phyloP scores from a whole-genome alignment of 768 basidiomycete genomes.

The Russula compacta region DNA sequence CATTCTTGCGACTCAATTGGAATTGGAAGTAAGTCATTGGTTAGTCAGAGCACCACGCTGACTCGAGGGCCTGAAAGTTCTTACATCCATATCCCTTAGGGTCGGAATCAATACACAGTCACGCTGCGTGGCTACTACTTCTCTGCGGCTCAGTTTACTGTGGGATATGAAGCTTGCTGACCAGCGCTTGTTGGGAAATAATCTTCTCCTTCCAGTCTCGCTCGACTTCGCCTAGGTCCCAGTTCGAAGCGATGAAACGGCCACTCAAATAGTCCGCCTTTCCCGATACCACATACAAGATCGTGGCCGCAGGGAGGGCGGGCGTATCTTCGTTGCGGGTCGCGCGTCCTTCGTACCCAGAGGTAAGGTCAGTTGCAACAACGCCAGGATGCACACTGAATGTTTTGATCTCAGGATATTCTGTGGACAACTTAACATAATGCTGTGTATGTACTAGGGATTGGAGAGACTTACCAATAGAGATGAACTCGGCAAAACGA shows the following conservation, averaged over 20 bases:
- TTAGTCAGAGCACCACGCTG: too few relatives aligned
- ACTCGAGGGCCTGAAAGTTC: too few relatives aligned
- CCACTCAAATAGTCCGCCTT: slow-evolving; percentile 5
- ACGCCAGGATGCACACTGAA: background rate
- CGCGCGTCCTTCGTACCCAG: background rate
- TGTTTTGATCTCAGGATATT: background rate
- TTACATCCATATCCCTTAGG: background rate
- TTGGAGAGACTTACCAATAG: background rate
- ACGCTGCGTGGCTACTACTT: background rate
- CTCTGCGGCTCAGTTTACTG: background rate
- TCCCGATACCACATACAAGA: background rate
- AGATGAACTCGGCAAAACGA: background rate
- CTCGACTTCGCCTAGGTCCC: slow-evolving; percentile 13
- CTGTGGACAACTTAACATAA: background rate
- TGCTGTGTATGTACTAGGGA: background rate
- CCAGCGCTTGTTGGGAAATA: background rate
- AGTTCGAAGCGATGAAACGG: slow-evolving; percentile 2
- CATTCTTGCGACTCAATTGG: too few relatives aligned
- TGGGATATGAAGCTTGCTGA: slow-evolving; percentile 8
- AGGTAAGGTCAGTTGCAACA: background rate
- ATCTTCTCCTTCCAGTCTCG: slow-evolving; percentile 10
- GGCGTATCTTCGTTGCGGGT: background rate
- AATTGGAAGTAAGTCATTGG: too few relatives aligned
- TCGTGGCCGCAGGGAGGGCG: background rate
- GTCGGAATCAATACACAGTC: background rate